Evolutionary conservation across 305 asterid genomes (phyloP), one percentile per base, ranked within the genome.

Genomic region (Withania somnifera): DNA sequence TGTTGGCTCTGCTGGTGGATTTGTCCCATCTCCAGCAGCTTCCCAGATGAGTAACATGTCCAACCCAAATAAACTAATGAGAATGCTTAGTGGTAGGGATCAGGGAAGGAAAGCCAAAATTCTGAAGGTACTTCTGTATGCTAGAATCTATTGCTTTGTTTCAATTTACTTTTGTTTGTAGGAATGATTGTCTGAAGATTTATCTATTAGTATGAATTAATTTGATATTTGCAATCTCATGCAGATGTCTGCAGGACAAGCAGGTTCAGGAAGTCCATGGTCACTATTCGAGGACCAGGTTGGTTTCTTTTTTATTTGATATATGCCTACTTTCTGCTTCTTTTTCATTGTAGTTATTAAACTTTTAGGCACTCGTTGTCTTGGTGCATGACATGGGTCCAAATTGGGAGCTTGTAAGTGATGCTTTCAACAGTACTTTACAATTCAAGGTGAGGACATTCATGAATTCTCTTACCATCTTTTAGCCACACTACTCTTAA

Each of bases 311-410:
- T 52, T 77, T 84, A 67, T 52, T 61, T 47, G 56, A 54, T 69
- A 52, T 67, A 34, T 60, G 20, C 63, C 14, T 42, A 38, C 17
- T 24, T n/a, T 56, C 53, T 82, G 71, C 40, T 32, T 50, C 19
- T 53, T 66, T 61, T 20, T 56, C 17, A 36, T 57, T 28, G 22
- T 73, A 26, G 68, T 80, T 60, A 7, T 38, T 53, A 19, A 66
- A 34, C 30, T 86, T 57, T 68, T 86, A 95, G 98, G 98, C 98
- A 40, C 97, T 95, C 82, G 92, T 92, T 83, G 98, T 95, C 84
- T 89, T 95, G 81, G 98, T 89, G 82, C 98, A 95, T 87, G 98
- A 95, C 85, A 88, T 95, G 79, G 98, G 98, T 82, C 97, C 98
- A 61, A 93, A 93, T 82, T 95, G 98, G 98, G 98, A 93, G 92